Evolutionary conservation across 148 eudicot genomes (phyloP).

Genomic region (Mesembryanthemum crystallinum): DNA sequence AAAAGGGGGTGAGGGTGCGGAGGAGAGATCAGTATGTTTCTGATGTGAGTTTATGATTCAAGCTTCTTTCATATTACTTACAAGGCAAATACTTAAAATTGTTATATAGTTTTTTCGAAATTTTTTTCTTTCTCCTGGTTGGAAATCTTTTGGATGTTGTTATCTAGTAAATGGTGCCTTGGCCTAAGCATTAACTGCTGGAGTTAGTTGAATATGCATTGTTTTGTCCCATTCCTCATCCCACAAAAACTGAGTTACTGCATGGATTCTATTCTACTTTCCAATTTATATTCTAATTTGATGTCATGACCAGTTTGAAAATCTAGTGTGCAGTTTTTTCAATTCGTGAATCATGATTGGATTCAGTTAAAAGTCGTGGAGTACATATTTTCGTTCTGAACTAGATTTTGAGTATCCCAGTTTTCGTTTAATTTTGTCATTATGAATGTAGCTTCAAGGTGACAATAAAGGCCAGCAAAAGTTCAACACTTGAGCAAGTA

Average conservation of each 20-base stretch:
- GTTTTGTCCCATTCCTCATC: no score
- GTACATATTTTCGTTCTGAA: not conserved
- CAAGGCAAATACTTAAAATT: no score
- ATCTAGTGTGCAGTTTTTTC: not conserved
- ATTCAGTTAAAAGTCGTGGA: not conserved
- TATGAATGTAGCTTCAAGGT: slow-evolving; percentile 13
- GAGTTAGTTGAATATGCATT: no score
- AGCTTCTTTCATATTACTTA: no score
- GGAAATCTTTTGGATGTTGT: not conserved
- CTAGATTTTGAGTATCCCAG: not conserved
- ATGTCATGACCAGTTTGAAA: not conserved
- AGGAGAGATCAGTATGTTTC: no score
- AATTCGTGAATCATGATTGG: not conserved
- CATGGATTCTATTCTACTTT: not conserved
- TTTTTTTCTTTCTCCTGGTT: not conserved
- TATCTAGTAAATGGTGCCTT: not conserved
- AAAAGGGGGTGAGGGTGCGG: no score
- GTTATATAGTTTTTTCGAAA: no score
- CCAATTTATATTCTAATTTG: not conserved
- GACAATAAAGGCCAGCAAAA: slow-evolving; percentile 5
- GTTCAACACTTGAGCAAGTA: not conserved
- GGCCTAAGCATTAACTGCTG: not conserved
- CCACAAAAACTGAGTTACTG: no score
- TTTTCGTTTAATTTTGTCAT: not conserved
- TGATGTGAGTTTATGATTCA: no score